Conservation (phyloP, 148 eudicot genomes). For the Camellia granthamiana region DNA sequence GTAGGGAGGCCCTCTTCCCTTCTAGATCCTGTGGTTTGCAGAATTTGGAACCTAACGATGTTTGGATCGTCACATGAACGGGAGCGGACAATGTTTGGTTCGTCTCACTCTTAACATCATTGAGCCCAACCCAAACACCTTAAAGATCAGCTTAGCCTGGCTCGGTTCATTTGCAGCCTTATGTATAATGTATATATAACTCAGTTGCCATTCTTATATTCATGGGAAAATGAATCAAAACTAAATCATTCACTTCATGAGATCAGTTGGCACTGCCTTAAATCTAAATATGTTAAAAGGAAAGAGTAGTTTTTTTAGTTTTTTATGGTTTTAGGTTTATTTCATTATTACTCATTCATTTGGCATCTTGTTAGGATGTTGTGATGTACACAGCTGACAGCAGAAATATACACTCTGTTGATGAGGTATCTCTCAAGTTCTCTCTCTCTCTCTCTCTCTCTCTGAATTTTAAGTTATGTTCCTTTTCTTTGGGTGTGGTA, state of each 20-base stretch:
- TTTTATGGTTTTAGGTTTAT: background rate
- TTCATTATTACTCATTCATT: constrained; percentile 14
- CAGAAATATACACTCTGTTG: constrained; percentile 79
- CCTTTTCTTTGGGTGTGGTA: background rate
- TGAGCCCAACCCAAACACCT: no score
- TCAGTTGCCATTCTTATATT: background rate
- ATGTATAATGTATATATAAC: no score
- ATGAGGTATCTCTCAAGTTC: constrained; percentile 55
- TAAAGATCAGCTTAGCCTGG: no score
- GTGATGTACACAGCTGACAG: constrained; percentile 84
- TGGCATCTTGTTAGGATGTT: constrained; percentile 54
- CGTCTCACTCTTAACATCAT: no score
- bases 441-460: background rate
- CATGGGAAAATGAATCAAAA: background rate
- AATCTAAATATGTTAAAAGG: background rate
- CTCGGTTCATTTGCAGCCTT: no score
- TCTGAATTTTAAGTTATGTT: background rate
- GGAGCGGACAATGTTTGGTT: no score
- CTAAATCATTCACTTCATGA: background rate
- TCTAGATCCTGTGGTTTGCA: no score
- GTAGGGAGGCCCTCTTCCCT: background rate
- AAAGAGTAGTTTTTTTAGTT: background rate
- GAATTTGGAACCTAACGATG: no score
- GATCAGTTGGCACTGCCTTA: background rate
- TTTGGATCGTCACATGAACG: no score